phyloP scores from a whole-genome alignment of 495 filamentous ascomycete genomes.

The Penicillium psychrofluorescens region DNA sequence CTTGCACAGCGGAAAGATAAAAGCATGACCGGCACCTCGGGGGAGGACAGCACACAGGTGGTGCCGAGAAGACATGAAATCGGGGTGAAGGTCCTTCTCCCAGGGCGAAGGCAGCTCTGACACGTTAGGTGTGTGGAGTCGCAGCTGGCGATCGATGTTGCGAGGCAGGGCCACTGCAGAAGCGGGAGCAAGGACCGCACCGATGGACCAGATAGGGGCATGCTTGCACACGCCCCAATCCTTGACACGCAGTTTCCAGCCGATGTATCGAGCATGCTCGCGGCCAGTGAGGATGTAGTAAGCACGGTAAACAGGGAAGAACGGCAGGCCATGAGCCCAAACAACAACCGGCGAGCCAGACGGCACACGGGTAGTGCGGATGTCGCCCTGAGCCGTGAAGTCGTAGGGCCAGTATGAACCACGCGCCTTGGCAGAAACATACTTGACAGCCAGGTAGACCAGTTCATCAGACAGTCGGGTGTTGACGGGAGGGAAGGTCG shows the following conservation, averaged over 20 bases:
- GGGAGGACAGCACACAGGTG: constrained; percentile 2
- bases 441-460: constrained; percentile 16
- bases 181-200: constrained; percentile 11
- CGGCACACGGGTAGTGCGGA: constrained; percentile 8
- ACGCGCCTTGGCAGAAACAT: not conserved
- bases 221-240: not conserved
- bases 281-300: constrained; percentile 18
- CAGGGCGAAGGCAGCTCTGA: not conserved
- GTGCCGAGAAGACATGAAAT: constrained; percentile 7
- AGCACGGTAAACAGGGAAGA: constrained; percentile 14
- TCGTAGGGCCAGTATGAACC: constrained; percentile 10
- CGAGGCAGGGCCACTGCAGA: constrained; percentile 2
- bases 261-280: constrained; percentile 3
- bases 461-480: constrained; percentile 15
- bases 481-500: constrained; percentile 5
- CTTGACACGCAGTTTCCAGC: constrained; percentile 1
- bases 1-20: constrained; percentile 2
- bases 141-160: constrained; percentile 7
- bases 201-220: constrained; percentile 9
- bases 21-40: not conserved
- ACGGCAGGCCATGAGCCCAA: constrained; percentile 18
- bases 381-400: constrained; percentile 8
- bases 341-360: constrained; percentile 6
- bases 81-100: not conserved
- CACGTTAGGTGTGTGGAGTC: not conserved